Evolutionary conservation across 208 protist species (phyloP), one percentile per base, ranked within the genome.

Genomic region (Trichomonas vaginalis): DNA sequence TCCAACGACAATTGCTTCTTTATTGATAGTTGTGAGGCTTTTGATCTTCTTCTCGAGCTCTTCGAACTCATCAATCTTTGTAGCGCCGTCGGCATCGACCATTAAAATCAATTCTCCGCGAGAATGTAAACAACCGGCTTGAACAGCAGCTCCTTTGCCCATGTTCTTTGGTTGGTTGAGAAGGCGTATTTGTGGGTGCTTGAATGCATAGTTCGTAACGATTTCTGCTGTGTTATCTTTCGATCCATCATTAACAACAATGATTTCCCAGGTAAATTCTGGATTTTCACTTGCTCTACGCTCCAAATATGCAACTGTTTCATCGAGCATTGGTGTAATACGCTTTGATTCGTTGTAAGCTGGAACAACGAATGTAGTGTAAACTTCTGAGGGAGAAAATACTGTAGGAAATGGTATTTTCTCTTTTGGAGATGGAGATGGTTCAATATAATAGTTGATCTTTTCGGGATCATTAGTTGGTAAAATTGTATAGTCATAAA

Each of bases 241-340:
- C 35, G 95, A 96, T 40, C 96, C 96, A 92, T 96, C 96, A 79
- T 96, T 70, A 23, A 96, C 96, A 14, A 96, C 88, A 61, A 96
- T 95, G 23, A 96, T 95, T 83, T 96, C 96, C 79, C 83, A 96
- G 6, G 95, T 95, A 47, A 62, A 92, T 0, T 92, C 46, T 14
- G 56, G 95, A 48, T 96, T 61, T 23, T 23, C 14, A 0, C 9
- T n/a, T 82, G 32, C 37, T 39, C 95, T 70, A 35, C 42, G 32
- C n/a, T 95, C n/a, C 3, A 96, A 56, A 49, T 95, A 96, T n/a
- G 49, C n/a, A 15, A 95, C 21, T 12, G 95, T 95, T 32, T 96
- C 83, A 80, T 96, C 70, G 27, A 96, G 46, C 96, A 95, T 96
- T 83, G 39, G 37, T 32, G 45, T 27, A 0, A 96, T 80, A 14